A percentile compares a stretch with the other conserved stretches of the same genome.
These are phyloP conservation scores for Alternaria triticimaculans DNA, from an alignment of 2,329 filamentous ascomycete species.

Conservation along the genomic window DNA sequence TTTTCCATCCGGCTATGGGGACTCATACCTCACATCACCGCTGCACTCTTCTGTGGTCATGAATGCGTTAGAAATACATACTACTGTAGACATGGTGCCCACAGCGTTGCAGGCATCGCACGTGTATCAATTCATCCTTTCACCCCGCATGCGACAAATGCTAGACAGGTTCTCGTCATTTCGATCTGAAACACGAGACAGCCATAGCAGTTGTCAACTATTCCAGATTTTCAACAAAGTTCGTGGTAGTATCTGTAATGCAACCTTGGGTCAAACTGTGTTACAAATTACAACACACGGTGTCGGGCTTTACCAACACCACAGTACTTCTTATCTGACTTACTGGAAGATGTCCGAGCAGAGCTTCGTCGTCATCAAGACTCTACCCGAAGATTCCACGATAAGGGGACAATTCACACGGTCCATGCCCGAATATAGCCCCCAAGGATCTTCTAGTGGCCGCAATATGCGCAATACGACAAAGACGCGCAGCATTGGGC, in stretches of 20 bases:
- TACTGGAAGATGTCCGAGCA: neutral
- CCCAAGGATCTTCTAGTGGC: constrained; percentile 4
- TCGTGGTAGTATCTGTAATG: neutral
- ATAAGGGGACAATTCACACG: neutral
- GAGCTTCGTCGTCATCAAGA: neutral
- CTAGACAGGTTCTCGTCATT: neutral
- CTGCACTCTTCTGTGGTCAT: neutral
- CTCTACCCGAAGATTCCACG: neutral
- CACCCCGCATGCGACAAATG: neutral
- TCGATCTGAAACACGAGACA: neutral
- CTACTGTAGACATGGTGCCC: neutral
- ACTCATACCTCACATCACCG: neutral
- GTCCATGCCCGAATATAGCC: constrained; percentile 2
- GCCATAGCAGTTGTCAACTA: neutral
- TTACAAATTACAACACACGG: neutral
- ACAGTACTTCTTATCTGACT: neutral
- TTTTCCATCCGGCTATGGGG: constrained; percentile 15
- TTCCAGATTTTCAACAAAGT: neutral
- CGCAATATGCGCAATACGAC: constrained; percentile 3
- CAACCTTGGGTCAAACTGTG: neutral
- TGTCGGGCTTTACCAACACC: neutral
- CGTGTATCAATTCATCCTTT: neutral
- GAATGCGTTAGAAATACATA: neutral
- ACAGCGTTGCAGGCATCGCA: neutral
- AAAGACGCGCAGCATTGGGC: constrained; percentile 9